Conservation (phyloP, 1,284 basidiomycete species). For the Veloboletus limbatus region DNA sequence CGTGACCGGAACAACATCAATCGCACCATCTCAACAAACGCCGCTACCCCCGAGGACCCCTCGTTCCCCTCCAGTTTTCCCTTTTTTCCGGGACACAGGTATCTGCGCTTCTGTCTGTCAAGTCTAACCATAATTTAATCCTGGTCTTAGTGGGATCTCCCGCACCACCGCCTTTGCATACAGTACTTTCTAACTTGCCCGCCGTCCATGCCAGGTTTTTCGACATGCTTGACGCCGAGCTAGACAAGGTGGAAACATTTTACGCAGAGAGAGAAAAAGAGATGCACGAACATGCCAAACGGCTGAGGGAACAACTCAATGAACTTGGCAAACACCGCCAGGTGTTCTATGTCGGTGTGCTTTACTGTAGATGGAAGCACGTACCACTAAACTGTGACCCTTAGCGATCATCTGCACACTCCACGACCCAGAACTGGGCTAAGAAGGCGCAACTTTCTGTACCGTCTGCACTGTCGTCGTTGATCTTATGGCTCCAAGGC, state of each 20-base stretch:
- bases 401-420: constrained; percentile 16
- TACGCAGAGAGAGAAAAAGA: constrained; percentile 75
- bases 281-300: constrained; percentile 48
- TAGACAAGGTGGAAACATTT: constrained; percentile 83
- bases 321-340: constrained; percentile 73
- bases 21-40: constrained; percentile 16
- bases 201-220: constrained; percentile 72
- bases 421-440: constrained; percentile 12
- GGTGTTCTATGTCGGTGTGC: constrained; percentile 56
- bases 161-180: constrained; percentile 41
- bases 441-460: constrained; percentile 7
- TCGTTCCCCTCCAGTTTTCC: constrained; percentile 18
- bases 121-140: constrained; percentile 23
- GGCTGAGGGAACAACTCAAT: constrained; percentile 67
- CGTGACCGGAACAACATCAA: constrained; percentile 7
- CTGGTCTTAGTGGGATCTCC: constrained; percentile 1
- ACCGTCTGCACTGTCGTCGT: constrained; percentile 6
- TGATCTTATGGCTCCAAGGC: constrained; percentile 2
- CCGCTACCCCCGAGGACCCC: constrained; percentile 15
- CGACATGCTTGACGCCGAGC: constrained; percentile 66
- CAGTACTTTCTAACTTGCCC: constrained; percentile 52
- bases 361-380: constrained; percentile 40
- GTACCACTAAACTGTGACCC: background rate
- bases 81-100: constrained; percentile 21
- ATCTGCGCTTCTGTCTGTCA: constrained; percentile 7